phyloP scores from a whole-genome alignment of 345 rosid species.

The Pistacia integerrima region DNA sequence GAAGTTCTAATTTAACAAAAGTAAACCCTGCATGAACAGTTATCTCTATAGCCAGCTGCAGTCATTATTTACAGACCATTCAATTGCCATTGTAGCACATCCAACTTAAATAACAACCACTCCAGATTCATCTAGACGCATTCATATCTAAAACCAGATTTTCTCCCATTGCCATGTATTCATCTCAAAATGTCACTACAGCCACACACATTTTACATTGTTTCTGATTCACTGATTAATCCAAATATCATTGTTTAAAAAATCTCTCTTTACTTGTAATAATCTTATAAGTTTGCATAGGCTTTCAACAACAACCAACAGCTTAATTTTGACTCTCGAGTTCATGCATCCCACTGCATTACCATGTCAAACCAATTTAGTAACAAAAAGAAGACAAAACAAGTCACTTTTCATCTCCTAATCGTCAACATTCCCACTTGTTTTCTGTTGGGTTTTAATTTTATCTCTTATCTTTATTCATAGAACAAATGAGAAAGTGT shows the following conservation, averaged over 20 bases:
- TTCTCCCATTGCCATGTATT: background rate
- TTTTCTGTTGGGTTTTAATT: background rate
- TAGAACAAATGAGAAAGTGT: background rate
- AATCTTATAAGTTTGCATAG: background rate
- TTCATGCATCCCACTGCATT: background rate
- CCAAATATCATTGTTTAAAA: no score
- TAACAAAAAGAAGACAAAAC: background rate
- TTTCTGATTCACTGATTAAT: background rate
- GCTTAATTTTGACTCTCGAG: background rate
- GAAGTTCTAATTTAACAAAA: background rate
- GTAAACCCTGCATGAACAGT: background rate
- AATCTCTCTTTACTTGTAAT: background rate
- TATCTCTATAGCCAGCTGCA: background rate
- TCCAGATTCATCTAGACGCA: background rate
- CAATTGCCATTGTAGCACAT: background rate
- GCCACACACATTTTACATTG: background rate
- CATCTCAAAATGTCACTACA: background rate
- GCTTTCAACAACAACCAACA: background rate
- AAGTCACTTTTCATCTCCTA: background rate
- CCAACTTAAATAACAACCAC: background rate
- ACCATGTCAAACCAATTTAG: background rate
- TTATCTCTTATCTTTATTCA: background rate
- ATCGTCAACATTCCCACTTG: background rate
- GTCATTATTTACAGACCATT: background rate
- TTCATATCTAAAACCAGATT: background rate